These are phyloP conservation scores for Lycium barbarum DNA, from an alignment of 257 asterid genomes.

Conservation along the genomic window DNA sequence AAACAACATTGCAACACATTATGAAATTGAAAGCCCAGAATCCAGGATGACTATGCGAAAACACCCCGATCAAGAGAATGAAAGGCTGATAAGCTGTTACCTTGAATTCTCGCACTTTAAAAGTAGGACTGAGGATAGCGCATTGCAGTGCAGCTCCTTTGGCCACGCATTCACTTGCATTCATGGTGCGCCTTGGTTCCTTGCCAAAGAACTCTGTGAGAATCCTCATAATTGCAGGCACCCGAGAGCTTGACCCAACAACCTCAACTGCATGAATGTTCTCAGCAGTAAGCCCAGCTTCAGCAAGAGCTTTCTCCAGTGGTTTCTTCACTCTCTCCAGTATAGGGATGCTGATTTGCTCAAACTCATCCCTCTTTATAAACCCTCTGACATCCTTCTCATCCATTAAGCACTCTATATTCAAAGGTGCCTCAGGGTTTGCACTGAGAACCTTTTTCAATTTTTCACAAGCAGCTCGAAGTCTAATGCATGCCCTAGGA, in stretches of 20 bases:
- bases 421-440: slow-evolving; percentile 31
- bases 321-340: slow-evolving; percentile 94
- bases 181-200: slow-evolving; percentile 98
- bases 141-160: slow-evolving; percentile 91
- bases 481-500: slow-evolving; percentile 73
- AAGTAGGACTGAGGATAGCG: slow-evolving; percentile 92
- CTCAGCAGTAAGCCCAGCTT: slow-evolving; percentile 72
- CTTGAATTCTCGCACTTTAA: slow-evolving; percentile 95
- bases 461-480: slow-evolving; percentile 34
- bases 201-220: slow-evolving; percentile 84
- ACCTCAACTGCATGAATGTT: slow-evolving; percentile 83
- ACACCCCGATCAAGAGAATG: not conserved
- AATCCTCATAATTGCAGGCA: slow-evolving; percentile 83
- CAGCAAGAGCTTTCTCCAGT: slow-evolving; percentile 86
- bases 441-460: slow-evolving; percentile 33
- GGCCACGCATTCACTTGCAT: slow-evolving; percentile 97
- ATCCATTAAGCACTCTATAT: slow-evolving; percentile 33
- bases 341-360: slow-evolving; percentile 79
- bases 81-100: slow-evolving; percentile 39
- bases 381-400: slow-evolving; percentile 32
- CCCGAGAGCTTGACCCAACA: slow-evolving; percentile 94
- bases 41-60: not conserved
- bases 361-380: slow-evolving; percentile 67
- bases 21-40: not conserved
- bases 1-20: not conserved